Evolutionary conservation across 2,329 filamentous ascomycete genomes (phyloP).

Genomic region (Exophiala lecanii-corni): DNA sequence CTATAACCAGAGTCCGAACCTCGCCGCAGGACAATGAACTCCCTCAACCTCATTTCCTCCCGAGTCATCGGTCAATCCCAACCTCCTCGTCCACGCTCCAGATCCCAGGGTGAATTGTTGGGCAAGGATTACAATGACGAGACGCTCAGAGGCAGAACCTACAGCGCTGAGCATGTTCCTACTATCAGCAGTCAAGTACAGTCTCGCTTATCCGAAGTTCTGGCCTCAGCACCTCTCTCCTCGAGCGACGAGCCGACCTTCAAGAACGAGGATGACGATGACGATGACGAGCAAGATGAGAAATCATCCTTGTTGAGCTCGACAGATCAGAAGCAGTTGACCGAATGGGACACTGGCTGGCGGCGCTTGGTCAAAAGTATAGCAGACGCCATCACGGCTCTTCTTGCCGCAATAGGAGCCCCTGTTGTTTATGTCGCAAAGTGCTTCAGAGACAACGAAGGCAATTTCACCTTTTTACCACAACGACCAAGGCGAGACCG

Average conservation of each 20-base stretch:
- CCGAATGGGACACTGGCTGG: slow-evolving; percentile 36
- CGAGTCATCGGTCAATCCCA: slow-evolving; percentile 64
- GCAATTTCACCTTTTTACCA: slow-evolving; percentile 70
- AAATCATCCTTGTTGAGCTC: slow-evolving; percentile 62
- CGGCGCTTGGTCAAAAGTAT: slow-evolving; percentile 63
- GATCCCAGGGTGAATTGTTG: slow-evolving; percentile 47
- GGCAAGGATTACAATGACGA: slow-evolving; percentile 31
- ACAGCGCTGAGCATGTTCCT: slow-evolving; percentile 38
- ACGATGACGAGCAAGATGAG: slow-evolving; percentile 53
- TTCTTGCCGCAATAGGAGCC: slow-evolving; percentile 71
- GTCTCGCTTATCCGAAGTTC: slow-evolving; percentile 29
- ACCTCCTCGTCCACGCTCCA: slow-evolving; percentile 50
- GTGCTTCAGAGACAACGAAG: slow-evolving; percentile 76
- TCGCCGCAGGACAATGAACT: slow-evolving; percentile 65
- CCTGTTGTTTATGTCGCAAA: slow-evolving; percentile 79
- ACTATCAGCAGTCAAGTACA: slow-evolving; percentile 31
- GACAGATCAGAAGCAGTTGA: slow-evolving; percentile 33
- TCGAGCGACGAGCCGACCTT: slow-evolving; percentile 35
- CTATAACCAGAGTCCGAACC: too few relatives aligned
- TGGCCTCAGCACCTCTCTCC: slow-evolving; percentile 20
- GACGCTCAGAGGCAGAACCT: slow-evolving; percentile 38
- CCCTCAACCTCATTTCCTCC: slow-evolving; percentile 86
- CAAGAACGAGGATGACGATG: slow-evolving; percentile 44
- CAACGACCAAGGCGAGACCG: slow-evolving; percentile 54
- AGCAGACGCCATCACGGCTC: slow-evolving; percentile 65